Base-by-base conservation (phyloP, 176 grass and related monocot genomes). In the Saccharum spontaneum region DNA sequence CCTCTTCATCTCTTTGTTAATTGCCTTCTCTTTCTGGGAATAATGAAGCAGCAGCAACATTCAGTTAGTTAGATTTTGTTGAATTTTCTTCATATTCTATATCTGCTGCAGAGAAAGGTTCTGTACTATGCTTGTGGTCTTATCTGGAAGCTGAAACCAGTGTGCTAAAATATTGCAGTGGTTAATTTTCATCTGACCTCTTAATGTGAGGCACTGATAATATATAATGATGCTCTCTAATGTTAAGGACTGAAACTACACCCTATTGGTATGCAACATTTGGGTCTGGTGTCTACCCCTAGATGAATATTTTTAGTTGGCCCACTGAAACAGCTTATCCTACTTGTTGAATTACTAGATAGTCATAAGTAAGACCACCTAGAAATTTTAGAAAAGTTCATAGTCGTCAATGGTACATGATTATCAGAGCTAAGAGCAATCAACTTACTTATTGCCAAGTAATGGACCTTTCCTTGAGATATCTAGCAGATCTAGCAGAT, bases 321-420 rank as follows among this genome's bases (percentile, higher is more conserved):
- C 28, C 33, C 66, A 43, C 34, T 40, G 1, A 66, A 71, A 73
- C 16, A 38, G 1, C 22, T 43, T 49, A 73, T 22, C 40, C 68
- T 75, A 15, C 28, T 34, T 14, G 40, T 26, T 28, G 80, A 59
- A 84, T 80, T 50, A 46, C 60, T 83, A 14, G 72, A 48, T 83
- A 24, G 72, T 41, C 30, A 13, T 68, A 69, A 67, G 79, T 45
- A 34, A 74, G 69, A n/a, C 37, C 72, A 79, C 70, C 20, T 45
- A 49, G 26, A 68, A 73, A 67, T 28, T 57, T 48, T 5, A 55
- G 5, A 41, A 60, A 22, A 70, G 5, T 46, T 87, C 60, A 75
- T 62, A 83, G 24, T 77, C 49, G 38, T 71, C 39, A 71, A 71
- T 28, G 26, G 22, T 63, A 82, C 57, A 48, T 48, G 48, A 67